A percentile compares a stretch with the other conserved stretches of the same genome.
These are phyloP conservation scores for Capsella rubella DNA, from an alignment of 441 rosid species.

Conservation along the genomic window DNA sequence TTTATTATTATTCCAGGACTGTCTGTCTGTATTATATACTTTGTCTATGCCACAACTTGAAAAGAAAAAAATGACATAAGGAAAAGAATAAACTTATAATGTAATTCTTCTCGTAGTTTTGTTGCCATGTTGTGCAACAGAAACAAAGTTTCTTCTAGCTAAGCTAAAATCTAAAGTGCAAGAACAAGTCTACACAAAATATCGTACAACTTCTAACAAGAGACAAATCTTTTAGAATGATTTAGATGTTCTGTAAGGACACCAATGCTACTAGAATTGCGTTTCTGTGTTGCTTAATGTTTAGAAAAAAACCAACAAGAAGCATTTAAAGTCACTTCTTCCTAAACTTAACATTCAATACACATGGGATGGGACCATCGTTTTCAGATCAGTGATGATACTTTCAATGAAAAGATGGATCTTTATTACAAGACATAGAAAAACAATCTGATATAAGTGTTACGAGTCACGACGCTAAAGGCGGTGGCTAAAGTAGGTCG, in stretches of 20 bases:
- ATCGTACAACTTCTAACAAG: neutral
- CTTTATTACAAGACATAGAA: neutral
- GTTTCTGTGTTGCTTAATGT: conserved; percentile 7
- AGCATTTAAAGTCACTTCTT: conserved; percentile 38
- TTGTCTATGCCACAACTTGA: neutral
- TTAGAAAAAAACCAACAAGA: conserved; percentile 30
- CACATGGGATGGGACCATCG: conserved; percentile 25
- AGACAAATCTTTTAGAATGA: conserved; percentile 8
- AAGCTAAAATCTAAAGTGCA: neutral
- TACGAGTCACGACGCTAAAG: too few species aligned
- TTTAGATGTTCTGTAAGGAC: neutral
- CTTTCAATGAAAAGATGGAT: conserved; percentile 15
- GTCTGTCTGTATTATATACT: conserved; percentile 26
- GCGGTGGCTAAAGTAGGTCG: too few species aligned
- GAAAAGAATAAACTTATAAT: neutral
- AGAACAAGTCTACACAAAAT: neutral
- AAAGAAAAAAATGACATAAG: neutral
- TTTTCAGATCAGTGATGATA: conserved; percentile 35
- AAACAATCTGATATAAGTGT: too few species aligned
- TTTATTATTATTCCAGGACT: conserved; percentile 36
- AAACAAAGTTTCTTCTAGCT: conserved; percentile 3
- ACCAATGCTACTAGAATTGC: neutral
- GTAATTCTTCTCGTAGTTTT: neutral
- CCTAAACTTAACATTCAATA: conserved; percentile 15
- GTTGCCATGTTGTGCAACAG: neutral